phyloP scores from a whole-genome alignment of 179 eudicot genomes.

The Vitellaria paradoxa region DNA sequence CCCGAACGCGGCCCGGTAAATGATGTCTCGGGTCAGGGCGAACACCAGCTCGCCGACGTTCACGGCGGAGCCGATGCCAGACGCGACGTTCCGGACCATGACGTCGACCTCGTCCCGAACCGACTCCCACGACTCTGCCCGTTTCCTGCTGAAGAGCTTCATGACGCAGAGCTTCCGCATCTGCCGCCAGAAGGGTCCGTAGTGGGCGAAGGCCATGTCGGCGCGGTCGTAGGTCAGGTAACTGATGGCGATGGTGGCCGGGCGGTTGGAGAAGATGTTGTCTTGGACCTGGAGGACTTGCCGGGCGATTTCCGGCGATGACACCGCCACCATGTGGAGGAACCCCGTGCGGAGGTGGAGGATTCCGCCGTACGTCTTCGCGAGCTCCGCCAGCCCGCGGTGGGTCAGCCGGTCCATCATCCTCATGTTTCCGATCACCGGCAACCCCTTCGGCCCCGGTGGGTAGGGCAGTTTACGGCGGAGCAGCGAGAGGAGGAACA shows the following conservation, averaged over 20 bases:
- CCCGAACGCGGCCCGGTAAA: constrained; percentile 87
- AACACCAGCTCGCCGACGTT: constrained; percentile 75
- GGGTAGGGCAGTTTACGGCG: constrained; percentile 45
- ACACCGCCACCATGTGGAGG: constrained; percentile 53
- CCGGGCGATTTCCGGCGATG: constrained; percentile 56
- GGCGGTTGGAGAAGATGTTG: constrained; percentile 71
- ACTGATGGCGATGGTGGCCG: constrained; percentile 65
- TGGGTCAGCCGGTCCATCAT: constrained; percentile 75
- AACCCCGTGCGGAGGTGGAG: constrained; percentile 49
- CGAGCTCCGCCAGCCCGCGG: constrained; percentile 55
- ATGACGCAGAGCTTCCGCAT: constrained; percentile 90
- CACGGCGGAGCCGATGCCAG: constrained; percentile 32
- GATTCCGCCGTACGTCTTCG: constrained; percentile 4
- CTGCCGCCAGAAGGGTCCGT: constrained; percentile 97
- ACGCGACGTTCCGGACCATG: constrained; percentile 32
- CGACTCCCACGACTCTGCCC: constrained; percentile 90
- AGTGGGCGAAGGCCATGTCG: constrained; percentile 89
- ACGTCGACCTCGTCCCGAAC: constrained; percentile 70
- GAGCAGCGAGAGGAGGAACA: constrained; percentile 19
- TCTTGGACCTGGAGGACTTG: constrained; percentile 81
- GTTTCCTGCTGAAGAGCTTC: constrained; percentile 74
- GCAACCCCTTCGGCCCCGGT: constrained; percentile 65
- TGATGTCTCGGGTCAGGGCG: constrained; percentile 53
- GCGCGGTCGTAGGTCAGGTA: constrained; percentile 73
- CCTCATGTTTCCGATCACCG: constrained; percentile 66